Conservation (phyloP, 83 land plant genomes). For the Diphasiastrum complanatum region DNA sequence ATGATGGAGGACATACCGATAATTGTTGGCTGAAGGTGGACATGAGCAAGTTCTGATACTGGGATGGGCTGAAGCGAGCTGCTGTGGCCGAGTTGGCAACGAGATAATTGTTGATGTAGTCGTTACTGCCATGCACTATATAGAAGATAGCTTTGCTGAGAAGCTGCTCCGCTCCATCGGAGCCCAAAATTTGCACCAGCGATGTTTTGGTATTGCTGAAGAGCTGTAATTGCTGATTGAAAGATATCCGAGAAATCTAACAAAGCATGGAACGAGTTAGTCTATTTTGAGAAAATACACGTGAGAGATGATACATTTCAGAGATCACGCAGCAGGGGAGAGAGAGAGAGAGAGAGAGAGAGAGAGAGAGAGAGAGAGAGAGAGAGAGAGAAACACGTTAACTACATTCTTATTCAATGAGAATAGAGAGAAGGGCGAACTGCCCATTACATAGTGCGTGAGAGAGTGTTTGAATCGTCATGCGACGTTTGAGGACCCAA, state of each 20-base stretch:
- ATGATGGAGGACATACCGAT: slow-evolving; percentile 21
- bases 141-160: slow-evolving; percentile 40
- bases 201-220: slow-evolving; percentile 42
- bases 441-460: no score
- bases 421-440: no score
- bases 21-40: slow-evolving; percentile 49
- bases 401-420: no score
- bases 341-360: not conserved
- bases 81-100: slow-evolving; percentile 51
- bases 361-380: not conserved
- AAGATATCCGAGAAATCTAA: slow-evolving; percentile 56
- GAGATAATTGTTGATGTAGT: slow-evolving; percentile 82
- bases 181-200: slow-evolving; percentile 41
- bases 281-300: not conserved
- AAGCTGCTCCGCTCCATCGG: slow-evolving; percentile 37
- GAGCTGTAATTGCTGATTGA: slow-evolving; percentile 52
- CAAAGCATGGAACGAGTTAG: no score
- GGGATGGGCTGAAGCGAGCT: slow-evolving; percentile 38
- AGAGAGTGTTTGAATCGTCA: no score
- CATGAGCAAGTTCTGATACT: slow-evolving; percentile 46
- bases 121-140: slow-evolving; percentile 69
- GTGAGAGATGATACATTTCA: not conserved
- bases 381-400: not conserved
- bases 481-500: no score
- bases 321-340: no score